Evolutionary conservation across 768 basidiomycete genomes (phyloP).

Genomic region (Boletus pseudopeckii): DNA sequence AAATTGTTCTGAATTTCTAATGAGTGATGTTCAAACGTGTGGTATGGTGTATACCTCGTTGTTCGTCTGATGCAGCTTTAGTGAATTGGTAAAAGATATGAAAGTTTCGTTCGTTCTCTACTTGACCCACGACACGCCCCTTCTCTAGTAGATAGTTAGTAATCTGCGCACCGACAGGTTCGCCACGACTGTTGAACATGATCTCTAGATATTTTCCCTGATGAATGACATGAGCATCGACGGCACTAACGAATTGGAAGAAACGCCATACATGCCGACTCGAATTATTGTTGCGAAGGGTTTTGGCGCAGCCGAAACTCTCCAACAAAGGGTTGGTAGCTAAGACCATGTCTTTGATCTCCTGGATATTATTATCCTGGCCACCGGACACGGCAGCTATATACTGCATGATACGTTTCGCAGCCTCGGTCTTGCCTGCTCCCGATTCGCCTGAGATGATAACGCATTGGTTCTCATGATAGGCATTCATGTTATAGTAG

Average conservation of each 20-base stretch:
- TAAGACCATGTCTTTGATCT: conserved; percentile 99
- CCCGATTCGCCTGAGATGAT: conserved; percentile 99
- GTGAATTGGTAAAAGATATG: conserved; percentile 99
- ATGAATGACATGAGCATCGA: conserved; percentile 11
- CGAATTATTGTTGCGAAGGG: conserved; percentile 96
- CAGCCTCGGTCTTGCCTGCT: conserved; percentile 98
- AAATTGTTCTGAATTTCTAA: conserved; percentile 65
- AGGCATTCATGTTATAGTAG: conserved; percentile 99
- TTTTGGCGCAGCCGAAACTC: conserved; percentile 99
- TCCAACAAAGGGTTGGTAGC: conserved; percentile 97
- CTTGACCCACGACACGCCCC: conserved; percentile 93
- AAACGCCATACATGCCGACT: conserved; percentile 85
- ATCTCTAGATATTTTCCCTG: conserved; percentile 99
- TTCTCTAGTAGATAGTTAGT: conserved; percentile 99
- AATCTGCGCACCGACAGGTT: conserved; percentile 96
- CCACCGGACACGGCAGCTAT: conserved; percentile 95
- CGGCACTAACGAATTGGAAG: neutral
- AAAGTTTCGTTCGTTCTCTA: conserved; percentile 94
- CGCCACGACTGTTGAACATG: conserved; percentile 93
- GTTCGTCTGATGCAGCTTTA: conserved; percentile 85
- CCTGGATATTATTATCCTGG: conserved; percentile 86
- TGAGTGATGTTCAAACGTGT: conserved; percentile 8
- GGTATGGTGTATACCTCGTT: conserved; percentile 62
- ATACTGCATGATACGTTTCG: conserved; percentile 99
- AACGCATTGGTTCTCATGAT: conserved; percentile 99